Base-by-base conservation (phyloP, 768 basidiomycete genomes). In the Suillus alpinus region DNA sequence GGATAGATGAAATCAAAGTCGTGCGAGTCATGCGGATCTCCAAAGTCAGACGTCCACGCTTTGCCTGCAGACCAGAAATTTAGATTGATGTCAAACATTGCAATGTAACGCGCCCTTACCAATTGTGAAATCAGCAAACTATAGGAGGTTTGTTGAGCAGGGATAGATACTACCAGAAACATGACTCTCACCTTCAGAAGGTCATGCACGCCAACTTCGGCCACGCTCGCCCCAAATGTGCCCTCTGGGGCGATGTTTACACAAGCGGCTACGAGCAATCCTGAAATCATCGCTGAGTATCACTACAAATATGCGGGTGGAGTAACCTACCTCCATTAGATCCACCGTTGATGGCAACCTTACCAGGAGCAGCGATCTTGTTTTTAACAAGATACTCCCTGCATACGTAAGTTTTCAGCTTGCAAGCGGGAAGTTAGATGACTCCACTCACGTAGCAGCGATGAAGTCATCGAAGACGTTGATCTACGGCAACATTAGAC, bases 1-100 rank as follows among this genome's bases (percentile, higher is more conserved):
- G 86, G 87, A 69, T 84, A 80, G 65, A 93, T 91, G 75, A 90
- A 93, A 75, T 94, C 92, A 67, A 94, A 94, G 64, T 91, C 91
- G 13, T 86, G 77, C 3, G 91, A 80, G 60, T 86, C 78, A 66
- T 89, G 84, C 3, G 92, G 87, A 68, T 89, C 76, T 18, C 92
- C 92, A 60, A 88, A 94, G 72, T 94, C 92, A 29, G 86, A 81
- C 2, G 81, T 85, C 92, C 92, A 94, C 6, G 88, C 86, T 62
- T 81, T 81, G 52, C 88, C 88, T 88, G 65, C 31, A 46, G 31
- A 37, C 57, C 61, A 53, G 60, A 2, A 57, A 59, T 47, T 65
- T 58, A 57, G 59, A 43, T 50, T 49, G n/a, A 40, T n/a, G n/a
- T 50, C 32, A 44, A 23, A 26, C 39, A 1, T 20, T 9, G 26